Conservation (phyloP, 306 rosid genomes). For the Fragaria nilgerrensis region DNA sequence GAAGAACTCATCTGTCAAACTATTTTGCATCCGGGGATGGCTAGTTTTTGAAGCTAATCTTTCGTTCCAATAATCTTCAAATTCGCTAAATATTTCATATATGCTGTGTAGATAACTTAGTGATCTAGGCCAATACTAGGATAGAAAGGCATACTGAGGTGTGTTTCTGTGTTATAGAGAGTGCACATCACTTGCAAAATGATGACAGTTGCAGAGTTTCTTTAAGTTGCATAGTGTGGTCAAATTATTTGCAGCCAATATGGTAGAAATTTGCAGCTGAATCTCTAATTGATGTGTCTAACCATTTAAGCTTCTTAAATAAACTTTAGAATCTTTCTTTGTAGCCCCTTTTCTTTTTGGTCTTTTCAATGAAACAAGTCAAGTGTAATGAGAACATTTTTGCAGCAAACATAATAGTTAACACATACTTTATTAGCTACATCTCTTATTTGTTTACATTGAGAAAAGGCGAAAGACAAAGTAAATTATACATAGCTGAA, state of each 20-base stretch:
- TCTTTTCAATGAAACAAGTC: not conserved
- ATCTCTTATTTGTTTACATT: conserved; percentile 9
- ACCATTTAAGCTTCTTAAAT: not conserved
- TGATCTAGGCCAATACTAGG: not conserved
- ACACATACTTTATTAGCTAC: not conserved
- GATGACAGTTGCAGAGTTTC: not conserved
- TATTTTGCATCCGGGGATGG: not conserved
- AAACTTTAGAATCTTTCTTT: not conserved
- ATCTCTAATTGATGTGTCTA: not conserved
- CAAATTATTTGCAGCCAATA: not conserved
- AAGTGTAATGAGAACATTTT: not conserved
- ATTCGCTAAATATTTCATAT: not conserved
- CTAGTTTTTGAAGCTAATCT: not conserved
- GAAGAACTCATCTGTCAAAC: not conserved
- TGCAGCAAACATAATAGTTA: not conserved
- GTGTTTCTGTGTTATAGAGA: not conserved
- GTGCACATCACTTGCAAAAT: not conserved
- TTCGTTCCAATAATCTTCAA: not conserved
- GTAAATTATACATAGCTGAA: not conserved
- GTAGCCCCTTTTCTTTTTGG: not conserved
- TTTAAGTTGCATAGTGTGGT: not conserved
- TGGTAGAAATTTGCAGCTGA: not conserved
- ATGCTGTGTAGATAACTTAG: not conserved
- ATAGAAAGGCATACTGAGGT: not conserved
- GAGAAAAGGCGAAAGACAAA: not conserved